Percentiles rank a stretch among this genome's conserved stretches.
phyloP scores from a whole-genome alignment of 108 stramenopile species.

The Skeletonema tropicum region DNA sequence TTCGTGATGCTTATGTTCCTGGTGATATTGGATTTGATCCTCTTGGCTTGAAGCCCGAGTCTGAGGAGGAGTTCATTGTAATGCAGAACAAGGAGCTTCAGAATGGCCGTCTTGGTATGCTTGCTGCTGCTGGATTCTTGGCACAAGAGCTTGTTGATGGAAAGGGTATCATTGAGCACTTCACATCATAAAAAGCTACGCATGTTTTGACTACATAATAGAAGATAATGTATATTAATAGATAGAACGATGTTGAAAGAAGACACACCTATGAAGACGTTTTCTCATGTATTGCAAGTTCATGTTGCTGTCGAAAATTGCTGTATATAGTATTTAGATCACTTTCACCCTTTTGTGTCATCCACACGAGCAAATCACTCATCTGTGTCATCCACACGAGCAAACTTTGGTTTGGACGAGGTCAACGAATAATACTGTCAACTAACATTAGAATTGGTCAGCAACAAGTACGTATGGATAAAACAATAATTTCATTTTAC shows the following conservation, averaged over 20 bases:
- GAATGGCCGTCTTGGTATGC: constrained; percentile 87
- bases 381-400: no score
- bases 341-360: no score
- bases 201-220: background rate
- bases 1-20: constrained; percentile 69
- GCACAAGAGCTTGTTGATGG: constrained; percentile 78
- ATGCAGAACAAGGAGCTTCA: constrained; percentile 90
- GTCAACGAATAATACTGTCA: no score
- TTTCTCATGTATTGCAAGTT: no score
- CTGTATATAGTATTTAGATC: no score
- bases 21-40: constrained; percentile 88
- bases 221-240: background rate
- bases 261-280: no score
- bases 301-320: no score
- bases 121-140: constrained; percentile 73
- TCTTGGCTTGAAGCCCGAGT: constrained; percentile 71
- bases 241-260: background rate
- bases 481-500: no score
- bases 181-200: constrained; percentile 9
- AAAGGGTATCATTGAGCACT: constrained; percentile 62
- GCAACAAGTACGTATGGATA: no score
- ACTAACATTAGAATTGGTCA: no score
- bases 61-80: constrained; percentile 53
- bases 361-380: no score
- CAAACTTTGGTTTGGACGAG: no score